Base-by-base conservation (phyloP, 192 early-diverging fungal genomes). In the Podila clonocystis region DNA sequence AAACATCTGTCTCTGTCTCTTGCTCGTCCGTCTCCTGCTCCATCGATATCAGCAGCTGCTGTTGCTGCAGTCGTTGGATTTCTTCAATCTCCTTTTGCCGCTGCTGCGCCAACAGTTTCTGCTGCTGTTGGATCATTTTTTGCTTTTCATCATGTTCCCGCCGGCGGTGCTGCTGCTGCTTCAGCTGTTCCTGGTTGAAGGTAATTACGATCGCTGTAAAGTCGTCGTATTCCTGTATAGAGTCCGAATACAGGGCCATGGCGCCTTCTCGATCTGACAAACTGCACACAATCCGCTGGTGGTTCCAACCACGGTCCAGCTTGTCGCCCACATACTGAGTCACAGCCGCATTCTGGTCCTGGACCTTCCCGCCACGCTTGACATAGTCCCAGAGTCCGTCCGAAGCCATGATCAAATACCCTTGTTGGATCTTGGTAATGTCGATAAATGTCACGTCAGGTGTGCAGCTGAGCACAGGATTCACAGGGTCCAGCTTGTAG, bases 361-460 rank as follows among this genome's bases (percentile, higher is more conserved):
- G 86, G 4, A 83, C 58, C 20, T 82, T 77, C 13, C 85, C 82
- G 30, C 82, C 85, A 7, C 58, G 62, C 38, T 88, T 77, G 29
- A 90, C 82, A 72, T 90, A 87, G 70, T 90, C 89, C 82, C 88
- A 90, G 12, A 87, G 75, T 36, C 89, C 89, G 24, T 90, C 89
- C 6, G 83, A 87, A 28, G 87, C 88, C 86, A 90, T 88, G 33
- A 90, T 82, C 30, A 90, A 70, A 55, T 88, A 90, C 24, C 85
- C 73, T 50, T 86, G 73, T 3, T 82, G 63, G 45, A 80, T 67
- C 15, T 72, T 33, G 5, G 69, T 68, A 34, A 88, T 82, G 22
- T 75, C 79, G 22, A 86, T 79, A 70, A 90, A 90, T 11, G 82
- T 87, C 7, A 90, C 79, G 49, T 90, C 89, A 3, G 89, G 86